Conservation (phyloP, 345 rosid genomes). For the Durio zibethinus region DNA sequence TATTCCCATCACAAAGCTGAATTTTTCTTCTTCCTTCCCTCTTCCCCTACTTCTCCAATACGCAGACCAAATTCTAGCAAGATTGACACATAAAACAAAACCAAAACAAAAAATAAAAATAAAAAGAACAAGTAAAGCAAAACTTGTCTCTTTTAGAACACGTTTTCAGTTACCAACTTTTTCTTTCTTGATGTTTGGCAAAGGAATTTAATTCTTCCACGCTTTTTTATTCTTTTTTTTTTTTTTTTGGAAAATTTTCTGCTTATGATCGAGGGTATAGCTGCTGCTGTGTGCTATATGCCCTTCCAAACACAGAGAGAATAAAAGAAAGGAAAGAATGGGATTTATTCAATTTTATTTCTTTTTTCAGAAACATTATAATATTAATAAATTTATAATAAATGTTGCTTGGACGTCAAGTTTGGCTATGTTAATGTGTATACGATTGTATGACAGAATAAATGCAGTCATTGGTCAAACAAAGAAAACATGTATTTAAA, state of each 20-base stretch:
- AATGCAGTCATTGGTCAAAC: conserved; percentile 10
- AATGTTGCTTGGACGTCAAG: conserved; percentile 83
- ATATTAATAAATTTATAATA: conserved; percentile 1
- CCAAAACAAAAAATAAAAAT: neutral
- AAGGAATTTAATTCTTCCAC: conserved; percentile 32
- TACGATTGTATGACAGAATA: conserved; percentile 33
- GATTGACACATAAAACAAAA: neutral
- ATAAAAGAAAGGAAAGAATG: conserved; percentile 22
- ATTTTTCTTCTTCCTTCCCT: neutral
- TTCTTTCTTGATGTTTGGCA: conserved; percentile 17
- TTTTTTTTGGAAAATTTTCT: neutral
- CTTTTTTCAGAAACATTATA: neutral
- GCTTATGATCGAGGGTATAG: neutral
- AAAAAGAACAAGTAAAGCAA: conserved; percentile 9
- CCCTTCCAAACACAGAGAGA: neutral
- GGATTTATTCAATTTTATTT: neutral
- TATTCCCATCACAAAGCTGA: conserved; percentile 20
- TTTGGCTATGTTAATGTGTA: conserved; percentile 42
- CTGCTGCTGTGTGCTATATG: neutral
- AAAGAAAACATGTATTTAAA: no score
- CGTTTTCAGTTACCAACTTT: conserved; percentile 29
- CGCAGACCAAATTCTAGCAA: neutral
- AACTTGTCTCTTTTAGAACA: conserved; percentile 22
- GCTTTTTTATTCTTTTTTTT: conserved; percentile 11
- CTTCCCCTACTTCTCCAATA: conserved; percentile 19